phyloP scores from a whole-genome alignment of 495 filamentous ascomycete species.

The Talaromyces nanjingensis region DNA sequence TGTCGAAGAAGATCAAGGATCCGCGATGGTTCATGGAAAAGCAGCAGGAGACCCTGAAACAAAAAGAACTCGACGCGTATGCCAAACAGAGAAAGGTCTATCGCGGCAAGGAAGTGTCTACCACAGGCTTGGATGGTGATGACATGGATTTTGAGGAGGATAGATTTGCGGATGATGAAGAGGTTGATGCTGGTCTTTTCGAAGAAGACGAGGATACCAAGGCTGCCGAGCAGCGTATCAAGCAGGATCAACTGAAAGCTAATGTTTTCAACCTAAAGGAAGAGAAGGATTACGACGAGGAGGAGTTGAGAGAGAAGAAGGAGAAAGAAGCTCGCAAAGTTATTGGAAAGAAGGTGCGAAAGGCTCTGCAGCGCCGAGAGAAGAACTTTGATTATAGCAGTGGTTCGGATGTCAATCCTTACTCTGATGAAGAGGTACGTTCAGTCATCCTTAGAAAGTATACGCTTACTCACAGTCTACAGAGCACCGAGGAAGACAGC shows the following conservation, averaged over 20 bases:
- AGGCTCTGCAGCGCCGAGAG: constrained; percentile 75
- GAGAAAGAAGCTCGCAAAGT: constrained; percentile 60
- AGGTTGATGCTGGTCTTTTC: constrained; percentile 66
- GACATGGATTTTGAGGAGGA: constrained; percentile 61
- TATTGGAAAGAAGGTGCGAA: constrained; percentile 67
- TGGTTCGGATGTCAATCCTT: constrained; percentile 69
- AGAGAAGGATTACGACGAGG: constrained; percentile 77
- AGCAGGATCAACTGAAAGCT: constrained; percentile 78
- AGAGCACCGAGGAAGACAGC: constrained; percentile 37
- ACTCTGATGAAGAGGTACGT: constrained; percentile 47
- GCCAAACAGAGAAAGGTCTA: constrained; percentile 39
- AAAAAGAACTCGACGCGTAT: constrained; percentile 44
- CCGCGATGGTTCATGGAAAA: constrained; percentile 74
- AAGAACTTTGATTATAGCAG: constrained; percentile 78
- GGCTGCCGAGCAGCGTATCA: constrained; percentile 76
- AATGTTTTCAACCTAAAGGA: constrained; percentile 81
- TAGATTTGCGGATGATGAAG: constrained; percentile 82
- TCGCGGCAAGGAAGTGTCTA: constrained; percentile 31
- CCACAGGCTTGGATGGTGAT: constrained; percentile 40
- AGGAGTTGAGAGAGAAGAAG: constrained; percentile 62
- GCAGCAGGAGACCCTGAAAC: constrained; percentile 39
- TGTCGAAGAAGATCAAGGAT: constrained; percentile 65
- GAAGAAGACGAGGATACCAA: constrained; percentile 83
- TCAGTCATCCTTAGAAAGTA: background rate
- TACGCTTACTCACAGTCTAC: background rate